Evolutionary conservation across 495 filamentous ascomycete genomes (phyloP).

Genomic region (Neurospora pannonica): DNA sequence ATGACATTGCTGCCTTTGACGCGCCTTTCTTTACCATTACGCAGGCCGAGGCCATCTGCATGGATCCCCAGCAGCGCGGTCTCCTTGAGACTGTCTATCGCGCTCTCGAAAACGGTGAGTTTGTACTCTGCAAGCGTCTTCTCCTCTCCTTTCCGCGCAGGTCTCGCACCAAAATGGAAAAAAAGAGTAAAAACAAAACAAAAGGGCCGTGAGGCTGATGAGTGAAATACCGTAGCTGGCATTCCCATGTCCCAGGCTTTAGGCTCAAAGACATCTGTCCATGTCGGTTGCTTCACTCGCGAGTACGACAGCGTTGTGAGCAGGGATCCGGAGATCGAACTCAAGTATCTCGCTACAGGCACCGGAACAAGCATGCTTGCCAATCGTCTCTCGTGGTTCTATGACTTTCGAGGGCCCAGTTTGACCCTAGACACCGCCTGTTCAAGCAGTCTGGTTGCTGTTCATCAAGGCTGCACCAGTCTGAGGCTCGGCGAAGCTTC

Average conservation of each 20-base stretch:
- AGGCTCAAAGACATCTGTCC: too few species aligned
- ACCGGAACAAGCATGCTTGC: conserved; percentile 25
- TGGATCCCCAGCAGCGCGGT: conserved; percentile 67
- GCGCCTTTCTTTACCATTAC: conserved; percentile 49
- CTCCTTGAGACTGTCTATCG: conserved; percentile 70
- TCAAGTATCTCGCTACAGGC: conserved; percentile 40
- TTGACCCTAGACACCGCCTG: conserved; percentile 45
- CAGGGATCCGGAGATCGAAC: background rate
- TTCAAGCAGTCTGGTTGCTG: conserved; percentile 40
- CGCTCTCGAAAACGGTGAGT: conserved; percentile 56
- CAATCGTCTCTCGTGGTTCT: conserved; percentile 43
- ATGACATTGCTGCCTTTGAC: conserved; percentile 40
- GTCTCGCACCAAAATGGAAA: too few species aligned
- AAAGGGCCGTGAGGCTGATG: background rate
- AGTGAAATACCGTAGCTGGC: background rate
- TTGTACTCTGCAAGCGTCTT: conserved; percentile 19
- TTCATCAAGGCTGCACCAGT: conserved; percentile 42
- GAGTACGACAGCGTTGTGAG: conserved; percentile 19
- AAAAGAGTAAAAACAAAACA: too few species aligned
- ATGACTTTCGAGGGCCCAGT: conserved; percentile 32
- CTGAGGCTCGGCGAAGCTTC: conserved; percentile 28
- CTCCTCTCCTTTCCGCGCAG: too few species aligned
- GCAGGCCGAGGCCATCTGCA: conserved; percentile 45
- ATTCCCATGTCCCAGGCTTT: too few species aligned
- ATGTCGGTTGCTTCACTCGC: conserved; percentile 13